phyloP scores from a whole-genome alignment of 2,329 filamentous ascomycete genomes.

The Alternaria sp. region DNA sequence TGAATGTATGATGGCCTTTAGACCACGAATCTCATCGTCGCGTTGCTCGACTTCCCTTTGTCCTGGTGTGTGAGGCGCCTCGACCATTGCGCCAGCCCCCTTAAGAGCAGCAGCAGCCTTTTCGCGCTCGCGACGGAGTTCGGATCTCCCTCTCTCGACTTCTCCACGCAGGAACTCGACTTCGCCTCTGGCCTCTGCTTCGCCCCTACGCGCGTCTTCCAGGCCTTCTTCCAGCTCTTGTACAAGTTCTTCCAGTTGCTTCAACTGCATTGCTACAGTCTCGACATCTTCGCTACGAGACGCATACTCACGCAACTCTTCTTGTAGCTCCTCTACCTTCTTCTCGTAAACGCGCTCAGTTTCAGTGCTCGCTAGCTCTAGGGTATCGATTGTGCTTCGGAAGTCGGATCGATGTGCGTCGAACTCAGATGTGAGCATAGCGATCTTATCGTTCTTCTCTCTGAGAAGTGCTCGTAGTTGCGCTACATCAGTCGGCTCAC shows the following conservation, averaged over 20 bases:
- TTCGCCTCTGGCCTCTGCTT: constrained; percentile 93
- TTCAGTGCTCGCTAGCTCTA: constrained; percentile 94
- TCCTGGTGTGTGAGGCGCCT: constrained; percentile 50
- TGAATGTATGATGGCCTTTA: constrained; percentile 98
- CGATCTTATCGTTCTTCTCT: constrained; percentile 97
- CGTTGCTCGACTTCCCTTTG: constrained; percentile 88
- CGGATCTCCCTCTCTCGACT: constrained; percentile 87
- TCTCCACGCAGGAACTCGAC: constrained; percentile 95
- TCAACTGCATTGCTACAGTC: constrained; percentile 86
- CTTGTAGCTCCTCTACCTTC: constrained; percentile 84
- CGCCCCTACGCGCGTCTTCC: constrained; percentile 90
- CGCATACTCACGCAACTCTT: constrained; percentile 82
- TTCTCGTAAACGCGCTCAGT: constrained; percentile 96
- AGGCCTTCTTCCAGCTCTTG: constrained; percentile 96
- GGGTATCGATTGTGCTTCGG: constrained; percentile 92
- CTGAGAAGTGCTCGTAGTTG: constrained; percentile 83
- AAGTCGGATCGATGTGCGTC: constrained; percentile 96
- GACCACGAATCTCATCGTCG: constrained; percentile 94
- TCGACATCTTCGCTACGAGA: constrained; percentile 89
- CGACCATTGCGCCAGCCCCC: constrained; percentile 59
- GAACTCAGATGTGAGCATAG: constrained; percentile 90
- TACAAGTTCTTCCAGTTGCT: constrained; percentile 94
- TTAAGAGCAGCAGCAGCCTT: constrained; percentile 72
- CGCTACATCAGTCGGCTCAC: constrained; percentile 68
- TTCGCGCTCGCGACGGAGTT: constrained; percentile 87